Conservation (phyloP, 108 stramenopile species). For the Tribonema minus region DNA sequence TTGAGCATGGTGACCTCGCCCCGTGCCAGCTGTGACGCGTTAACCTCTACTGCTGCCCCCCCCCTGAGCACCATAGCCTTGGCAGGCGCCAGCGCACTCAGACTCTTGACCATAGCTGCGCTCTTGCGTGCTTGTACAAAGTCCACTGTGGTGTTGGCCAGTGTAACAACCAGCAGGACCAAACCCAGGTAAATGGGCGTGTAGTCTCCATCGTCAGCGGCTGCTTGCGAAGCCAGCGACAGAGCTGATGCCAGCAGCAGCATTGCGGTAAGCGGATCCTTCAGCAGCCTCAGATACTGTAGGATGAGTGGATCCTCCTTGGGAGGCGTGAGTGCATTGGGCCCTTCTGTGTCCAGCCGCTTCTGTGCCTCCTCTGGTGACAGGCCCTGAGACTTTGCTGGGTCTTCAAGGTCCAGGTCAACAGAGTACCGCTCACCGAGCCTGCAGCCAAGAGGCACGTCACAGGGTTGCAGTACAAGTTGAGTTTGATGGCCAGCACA, state of each 20-base stretch:
- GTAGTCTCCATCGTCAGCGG: neutral
- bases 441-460: too few species aligned
- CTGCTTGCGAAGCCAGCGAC: neutral
- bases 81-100: neutral
- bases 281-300: neutral
- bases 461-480: too few species aligned
- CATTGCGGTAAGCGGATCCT: neutral
- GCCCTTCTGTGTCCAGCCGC: neutral
- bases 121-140: constrained; percentile 25
- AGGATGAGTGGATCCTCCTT: neutral
- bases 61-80: neutral
- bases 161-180: constrained; percentile 6
- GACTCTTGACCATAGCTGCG: neutral
- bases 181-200: constrained; percentile 1
- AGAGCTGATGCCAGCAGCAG: neutral
- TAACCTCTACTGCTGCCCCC: neutral
- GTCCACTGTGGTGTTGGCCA: constrained; percentile 28
- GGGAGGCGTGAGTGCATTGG: neutral
- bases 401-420: neutral
- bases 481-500: too few species aligned
- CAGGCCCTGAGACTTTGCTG: neutral
- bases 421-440: neutral
- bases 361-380: neutral
- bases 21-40: neutral
- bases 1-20: neutral